Base-by-base conservation (phyloP, 2,329 filamentous ascomycete species). In the Alternaria triticimaculans region DNA sequence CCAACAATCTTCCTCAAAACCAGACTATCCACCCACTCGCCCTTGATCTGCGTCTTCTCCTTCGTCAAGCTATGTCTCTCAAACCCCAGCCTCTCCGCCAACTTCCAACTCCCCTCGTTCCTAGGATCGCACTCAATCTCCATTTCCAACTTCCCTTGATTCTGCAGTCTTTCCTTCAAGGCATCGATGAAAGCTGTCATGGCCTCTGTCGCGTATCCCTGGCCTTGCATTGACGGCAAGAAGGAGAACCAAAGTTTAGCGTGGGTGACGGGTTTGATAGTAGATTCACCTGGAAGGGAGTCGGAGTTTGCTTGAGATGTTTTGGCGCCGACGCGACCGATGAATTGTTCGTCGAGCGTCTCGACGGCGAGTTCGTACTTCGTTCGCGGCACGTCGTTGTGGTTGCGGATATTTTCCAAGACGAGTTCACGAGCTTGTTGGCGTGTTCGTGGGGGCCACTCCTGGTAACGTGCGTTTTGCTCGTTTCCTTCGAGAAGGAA, bases 121-220 rank as follows among this genome's bases (percentile, higher is more conserved):
- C 77, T 58, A 6, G 78, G 77, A 69, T 80, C 77, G 45, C 76
- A 79, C 48, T 79, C 78, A 58, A 80, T 79, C 44, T 78, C 72
- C 49, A 79, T 55, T 23, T 71, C 68, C 11, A 75, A 4, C 23
- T 62, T 64, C 10, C 60, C 58, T 5, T 58, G 63, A 6, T 55
- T 54, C 23, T 66, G 50, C 25, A 63, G 18, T 11, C 56, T 14
- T 7, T 63, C 53, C 11, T 62, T 60, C 4, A 80, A 26, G 6
- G 68, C 59, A 0, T 61, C 49, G 18, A 79, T 67, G 11, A 80
- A 77, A 0, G 70, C 68, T 5, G 33, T 43, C 72, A 77, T 70
- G 6, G 77, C 77, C 37, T 79, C 78, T 0, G 72, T 78, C 12
- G 77, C 78, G 21, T 72, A 69, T 0, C 77, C 76, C 30, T 67